These are phyloP conservation scores for Entophlyctis helioformis DNA, from an alignment of 192 early-diverging fungal species.

Conservation along the genomic window DNA sequence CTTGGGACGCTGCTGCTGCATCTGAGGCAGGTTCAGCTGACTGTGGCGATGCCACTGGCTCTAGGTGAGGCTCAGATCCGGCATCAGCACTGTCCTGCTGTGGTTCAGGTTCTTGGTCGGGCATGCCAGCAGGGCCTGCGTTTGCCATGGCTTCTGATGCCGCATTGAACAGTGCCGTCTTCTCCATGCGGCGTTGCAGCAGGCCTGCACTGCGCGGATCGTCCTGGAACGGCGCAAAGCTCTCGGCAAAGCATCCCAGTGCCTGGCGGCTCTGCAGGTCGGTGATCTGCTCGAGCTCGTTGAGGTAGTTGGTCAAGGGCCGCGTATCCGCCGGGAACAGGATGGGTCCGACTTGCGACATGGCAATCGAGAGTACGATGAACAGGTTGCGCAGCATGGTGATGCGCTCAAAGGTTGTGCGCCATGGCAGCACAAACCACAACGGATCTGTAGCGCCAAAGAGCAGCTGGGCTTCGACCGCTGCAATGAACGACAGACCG, in stretches of 20 bases:
- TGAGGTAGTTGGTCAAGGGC: constrained; percentile 2
- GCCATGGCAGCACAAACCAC: constrained; percentile 14
- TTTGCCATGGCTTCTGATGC: too few species aligned
- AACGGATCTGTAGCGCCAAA: not conserved
- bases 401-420: constrained; percentile 25
- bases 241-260: constrained; percentile 2
- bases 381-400: constrained; percentile 31
- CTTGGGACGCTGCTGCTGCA: too few species aligned
- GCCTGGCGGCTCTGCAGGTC: constrained; percentile 21
- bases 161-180: too few species aligned
- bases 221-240: constrained; percentile 21
- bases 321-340: constrained; percentile 10
- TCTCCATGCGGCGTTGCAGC: constrained; percentile 30
- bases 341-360: constrained; percentile 33
- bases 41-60: too few species aligned
- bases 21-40: too few species aligned
- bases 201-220: constrained; percentile 10
- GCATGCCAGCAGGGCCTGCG: too few species aligned
- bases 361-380: constrained; percentile 22
- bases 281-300: constrained; percentile 24
- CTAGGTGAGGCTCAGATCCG: too few species aligned
- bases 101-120: too few species aligned
- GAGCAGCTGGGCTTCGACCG: constrained; percentile 18
- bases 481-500: constrained; percentile 11
- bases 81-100: too few species aligned